These are phyloP conservation scores for Babesia ovis DNA, from an alignment of 169 alveolate genomes.

Conservation along the genomic window DNA sequence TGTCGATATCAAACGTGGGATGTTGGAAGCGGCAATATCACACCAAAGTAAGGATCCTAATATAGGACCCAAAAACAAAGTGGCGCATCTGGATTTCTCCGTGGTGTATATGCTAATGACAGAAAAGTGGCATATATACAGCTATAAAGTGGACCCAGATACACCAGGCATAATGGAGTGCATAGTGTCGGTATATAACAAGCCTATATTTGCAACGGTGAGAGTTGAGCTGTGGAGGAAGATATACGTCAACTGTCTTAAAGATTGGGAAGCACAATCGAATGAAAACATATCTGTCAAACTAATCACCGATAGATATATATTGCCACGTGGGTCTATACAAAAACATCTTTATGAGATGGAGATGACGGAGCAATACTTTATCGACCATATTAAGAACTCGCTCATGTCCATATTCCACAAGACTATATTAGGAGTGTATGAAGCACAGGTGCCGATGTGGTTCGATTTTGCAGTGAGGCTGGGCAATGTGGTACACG, in stretches of 20 bases:
- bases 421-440: slow-evolving; percentile 62
- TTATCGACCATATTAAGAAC: slow-evolving; percentile 2
- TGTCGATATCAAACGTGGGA: slow-evolving; percentile 1
- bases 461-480: slow-evolving; percentile 56
- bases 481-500: slow-evolving; percentile 46
- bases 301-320: slow-evolving; percentile 23
- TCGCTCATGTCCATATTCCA: slow-evolving; percentile 56
- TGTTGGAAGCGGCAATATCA: slow-evolving; percentile 3
- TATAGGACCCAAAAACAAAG: neutral
- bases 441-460: slow-evolving; percentile 61
- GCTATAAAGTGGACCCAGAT: slow-evolving; percentile 36
- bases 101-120: slow-evolving; percentile 54
- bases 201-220: slow-evolving; percentile 48
- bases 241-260: slow-evolving; percentile 49
- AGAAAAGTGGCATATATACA: slow-evolving; percentile 64
- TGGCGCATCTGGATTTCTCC: slow-evolving; percentile 36
- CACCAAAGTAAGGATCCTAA: neutral
- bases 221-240: slow-evolving; percentile 59
- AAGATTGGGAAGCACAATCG: slow-evolving; percentile 34
- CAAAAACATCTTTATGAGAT: slow-evolving; percentile 54
- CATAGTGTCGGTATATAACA: slow-evolving; percentile 49
- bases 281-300: slow-evolving; percentile 38
- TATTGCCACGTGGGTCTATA: slow-evolving; percentile 50
- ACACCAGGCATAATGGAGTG: slow-evolving; percentile 49
- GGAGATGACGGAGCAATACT: slow-evolving; percentile 60